Base-by-base conservation (phyloP, 805 yeast species). In the Cyberlindnera galapagoensis region DNA sequence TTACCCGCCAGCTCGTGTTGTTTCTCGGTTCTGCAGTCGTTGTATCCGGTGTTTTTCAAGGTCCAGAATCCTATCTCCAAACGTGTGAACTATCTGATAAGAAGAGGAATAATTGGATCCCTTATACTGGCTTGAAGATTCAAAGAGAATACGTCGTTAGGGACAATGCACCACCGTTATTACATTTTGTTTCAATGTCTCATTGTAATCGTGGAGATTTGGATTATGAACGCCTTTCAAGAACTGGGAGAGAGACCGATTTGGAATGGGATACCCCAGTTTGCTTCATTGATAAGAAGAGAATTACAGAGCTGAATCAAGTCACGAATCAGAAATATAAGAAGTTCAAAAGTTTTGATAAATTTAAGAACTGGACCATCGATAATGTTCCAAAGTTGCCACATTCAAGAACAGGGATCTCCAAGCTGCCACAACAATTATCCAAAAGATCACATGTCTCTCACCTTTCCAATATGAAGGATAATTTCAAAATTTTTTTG, bases 61-160 rank as follows among this genome's bases (percentile, higher is more conserved):
- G n/a, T n/a, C n/a, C n/a, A n/a, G n/a, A n/a, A n/a, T n/a, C n/a
- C n/a, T n/a, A n/a, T n/a, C n/a, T n/a, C n/a, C n/a, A n/a, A n/a
- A n/a, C n/a, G n/a, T n/a, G n/a, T n/a, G n/a, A n/a, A n/a, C n/a
- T n/a, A n/a, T n/a, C n/a, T n/a, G n/a, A n/a, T n/a, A n/a, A n/a
- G n/a, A n/a, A 6, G 18, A 25, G 49, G 9, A 33, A 36, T 1
- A 43, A 52, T 19, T 34, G 41, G 21, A 31, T 56, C 9, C 65
- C 69, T 1, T 78, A 67, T 42, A 62, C 76, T 1, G 86, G 86
- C 0, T 71, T 75, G 43, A 69, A 69, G 34, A 54, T 77, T 3
- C 67, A 67, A 30, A 59, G 78, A 31, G 65, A 69, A 14, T 69
- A 67, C 36, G 59, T 65, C 15, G 48, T 67, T 16, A 67, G 64